Base-by-base conservation (phyloP, 2,329 filamentous ascomycete species). In the Pseudopyricularia javanii region DNA sequence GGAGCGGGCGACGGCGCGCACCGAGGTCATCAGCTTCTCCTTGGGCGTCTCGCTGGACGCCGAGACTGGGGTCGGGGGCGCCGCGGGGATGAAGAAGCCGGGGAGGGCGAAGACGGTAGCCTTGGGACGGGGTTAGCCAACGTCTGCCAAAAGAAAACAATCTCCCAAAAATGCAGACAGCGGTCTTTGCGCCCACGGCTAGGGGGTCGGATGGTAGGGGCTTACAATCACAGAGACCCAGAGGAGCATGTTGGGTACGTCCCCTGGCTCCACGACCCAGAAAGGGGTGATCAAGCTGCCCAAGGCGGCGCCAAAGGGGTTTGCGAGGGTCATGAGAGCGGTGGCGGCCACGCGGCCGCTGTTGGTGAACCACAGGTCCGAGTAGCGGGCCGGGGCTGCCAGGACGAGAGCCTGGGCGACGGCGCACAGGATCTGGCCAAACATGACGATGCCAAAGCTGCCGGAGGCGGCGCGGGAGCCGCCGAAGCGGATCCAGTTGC, bases 331-430 rank as follows among this genome's bases (percentile, higher is more conserved):
- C 22, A 85, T 84, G 34, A 95, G 63, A 1, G 91, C 93, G 1
- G 91, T 97, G 17, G 91, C 91, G 52, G 86, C 85, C 12, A 95
- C 87, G 53, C 93, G 81, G 7, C 91, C 91, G 11, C 75, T 72
- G 60, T 86, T 83, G 2, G 88, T 91, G 69, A 97, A 97, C 93
- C 93, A 97, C 55, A 95, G 73, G 64, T 96, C 91, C 53, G 88
- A 93, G 68, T 95, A 98, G 56, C 88, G 76, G 0, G 93, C 91
- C 1, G 93, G 91, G 0, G 91, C 89, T 7, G 86, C 83, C 9
- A 97, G 79, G 12, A 95, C 88, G 66, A 97, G 97, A 0, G 93
- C 91, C 64, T 98, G 93, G 1, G 89, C 83, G 37, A 96, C 75
- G 1, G 91, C 93, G 51, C 87, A 89, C 55, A 98, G 66, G 64